phyloP scores from a whole-genome alignment of 2,329 filamentous ascomycete genomes.

The Ceratocystis alfenasii region DNA sequence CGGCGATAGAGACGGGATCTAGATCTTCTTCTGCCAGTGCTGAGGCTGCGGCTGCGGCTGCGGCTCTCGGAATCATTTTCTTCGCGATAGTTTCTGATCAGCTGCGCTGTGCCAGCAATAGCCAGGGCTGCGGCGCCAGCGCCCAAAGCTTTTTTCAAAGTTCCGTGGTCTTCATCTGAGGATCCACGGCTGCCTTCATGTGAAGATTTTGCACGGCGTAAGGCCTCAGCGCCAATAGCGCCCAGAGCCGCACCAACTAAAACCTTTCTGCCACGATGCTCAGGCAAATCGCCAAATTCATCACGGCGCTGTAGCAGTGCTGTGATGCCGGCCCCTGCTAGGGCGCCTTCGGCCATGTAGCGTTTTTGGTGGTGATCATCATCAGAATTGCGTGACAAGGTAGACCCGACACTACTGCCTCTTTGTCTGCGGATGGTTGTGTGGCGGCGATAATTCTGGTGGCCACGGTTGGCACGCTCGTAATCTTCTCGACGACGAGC shows the following conservation, averaged over 20 bases:
- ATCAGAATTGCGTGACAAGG: conserved; percentile 26
- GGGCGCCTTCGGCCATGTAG: conserved; percentile 51
- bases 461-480: conserved; percentile 33
- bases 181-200: conserved; percentile 29
- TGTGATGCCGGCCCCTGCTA: conserved; percentile 50
- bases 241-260: conserved; percentile 51
- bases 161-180: conserved; percentile 36
- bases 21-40: conserved; percentile 31
- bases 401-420: conserved; percentile 32
- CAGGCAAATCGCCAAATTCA: conserved; percentile 38
- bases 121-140: conserved; percentile 52
- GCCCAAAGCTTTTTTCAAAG: conserved; percentile 49
- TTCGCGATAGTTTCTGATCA: conserved; percentile 47
- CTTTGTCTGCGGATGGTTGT: conserved; percentile 34
- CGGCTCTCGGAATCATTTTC: conserved; percentile 44
- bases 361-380: conserved; percentile 41
- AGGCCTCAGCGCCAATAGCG: conserved; percentile 49
- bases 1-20: not conserved
- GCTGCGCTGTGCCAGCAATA: conserved; percentile 53
- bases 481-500: conserved; percentile 32
- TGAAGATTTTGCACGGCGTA: conserved; percentile 48
- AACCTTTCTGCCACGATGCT: conserved; percentile 46
- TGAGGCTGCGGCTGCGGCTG: conserved; percentile 46
- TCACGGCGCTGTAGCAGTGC: conserved; percentile 46
- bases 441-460: conserved; percentile 35